Conservation (phyloP, 2,329 filamentous ascomycete genomes). For the Colletotrichum sp. region DNA sequence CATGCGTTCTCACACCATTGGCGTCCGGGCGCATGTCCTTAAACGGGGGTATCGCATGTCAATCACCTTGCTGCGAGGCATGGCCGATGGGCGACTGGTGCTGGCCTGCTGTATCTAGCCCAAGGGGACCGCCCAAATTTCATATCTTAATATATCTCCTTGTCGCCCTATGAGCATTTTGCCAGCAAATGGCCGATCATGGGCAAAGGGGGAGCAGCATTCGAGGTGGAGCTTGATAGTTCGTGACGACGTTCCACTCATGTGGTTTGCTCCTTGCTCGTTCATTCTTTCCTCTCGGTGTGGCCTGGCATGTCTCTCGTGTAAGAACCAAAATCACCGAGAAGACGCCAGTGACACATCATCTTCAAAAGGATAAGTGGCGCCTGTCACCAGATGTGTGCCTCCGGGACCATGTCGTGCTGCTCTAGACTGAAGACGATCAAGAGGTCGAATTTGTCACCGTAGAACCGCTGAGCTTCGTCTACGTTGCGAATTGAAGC, state of each 20-base stretch:
- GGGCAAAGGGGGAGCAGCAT: not conserved
- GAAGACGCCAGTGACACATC: not conserved
- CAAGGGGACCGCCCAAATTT: not conserved
- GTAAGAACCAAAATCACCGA: not conserved
- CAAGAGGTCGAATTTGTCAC: not conserved
- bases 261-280: not conserved
- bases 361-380: not conserved
- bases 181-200: not conserved
- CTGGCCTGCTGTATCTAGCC: not conserved
- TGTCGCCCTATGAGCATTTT: not conserved
- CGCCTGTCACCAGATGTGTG: not conserved
- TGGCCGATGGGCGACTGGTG: not conserved
- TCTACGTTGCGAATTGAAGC: not conserved
- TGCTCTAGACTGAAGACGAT: not conserved
- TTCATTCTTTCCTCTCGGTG: not conserved
- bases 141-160: not conserved
- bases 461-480: not conserved
- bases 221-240: not conserved
- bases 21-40: not conserved
- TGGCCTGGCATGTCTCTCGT: not conserved
- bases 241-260: not conserved
- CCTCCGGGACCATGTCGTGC: not conserved
- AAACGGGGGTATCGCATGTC: slow-evolving; percentile 15
- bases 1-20: slow-evolving; percentile 4
- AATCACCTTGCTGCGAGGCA: not conserved